Base-by-base conservation (phyloP, 2,329 filamentous ascomycete species). In the Neonectria neomacrospora region DNA sequence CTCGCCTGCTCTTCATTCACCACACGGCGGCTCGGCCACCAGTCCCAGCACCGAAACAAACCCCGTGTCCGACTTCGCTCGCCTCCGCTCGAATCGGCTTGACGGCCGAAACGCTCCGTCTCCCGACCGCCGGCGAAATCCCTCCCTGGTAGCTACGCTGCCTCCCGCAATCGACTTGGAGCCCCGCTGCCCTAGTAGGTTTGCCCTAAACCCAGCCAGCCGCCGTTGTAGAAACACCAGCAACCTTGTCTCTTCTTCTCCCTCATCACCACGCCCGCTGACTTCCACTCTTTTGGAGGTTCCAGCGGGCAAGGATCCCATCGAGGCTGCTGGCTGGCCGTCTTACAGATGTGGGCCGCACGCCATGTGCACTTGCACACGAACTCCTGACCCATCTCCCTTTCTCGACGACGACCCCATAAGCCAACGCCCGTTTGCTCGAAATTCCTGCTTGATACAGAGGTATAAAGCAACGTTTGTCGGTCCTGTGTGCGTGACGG, bases 171-270 rank as follows among this genome's bases (percentile, higher is more conserved):
- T 42, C 5, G 45, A n/a, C 26, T 11, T 42, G 16, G 47, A 50
- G 55, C 55, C 47, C 55, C 47, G 34, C 55, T 58, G 47, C 55
- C 55, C 55, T 41, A 58, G 47, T 58, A 58, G 47, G 55, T 58
- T 58, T 52, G 55, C 55, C 55, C 55, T 58, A 57, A 52, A 30
- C 47, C 26, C 30, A 44, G 37, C 47, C 2, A n/a, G 41, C 45
- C 50, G 55, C 45, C 37, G 37, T 58, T 39, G 37, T 42, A 41
- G n/a, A 8, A 41, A 37, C 22, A 52, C 32, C 47, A 14, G 34
- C 55, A 51, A 41, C 37, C 11, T 18, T 41, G 18, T 39, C 58
- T 28, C 14, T 42, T 22, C 5, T 26, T 39, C 30, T 11, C 9
- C 48, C 32, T 55, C 18, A 2, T 32, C 32, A 42, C 39, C 34